Evolutionary conservation across 768 basidiomycete species (phyloP), one percentile per base, ranked within the genome.

Genomic region (Phlebiopsis gigantea): DNA sequence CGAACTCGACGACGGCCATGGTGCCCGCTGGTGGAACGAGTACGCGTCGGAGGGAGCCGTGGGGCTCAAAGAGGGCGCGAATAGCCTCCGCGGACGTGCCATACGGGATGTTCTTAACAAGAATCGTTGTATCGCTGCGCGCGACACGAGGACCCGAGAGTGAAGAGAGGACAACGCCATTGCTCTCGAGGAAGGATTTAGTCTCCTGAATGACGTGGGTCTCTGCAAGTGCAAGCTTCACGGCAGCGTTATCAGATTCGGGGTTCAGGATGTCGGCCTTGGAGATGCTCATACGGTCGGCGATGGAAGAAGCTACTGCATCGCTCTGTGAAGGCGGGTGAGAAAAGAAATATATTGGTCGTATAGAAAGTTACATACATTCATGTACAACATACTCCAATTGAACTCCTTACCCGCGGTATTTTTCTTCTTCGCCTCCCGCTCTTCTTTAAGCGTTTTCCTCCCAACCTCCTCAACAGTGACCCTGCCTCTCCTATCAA

Each of bases 91-190:
- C 70, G 0, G 86, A 81, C 2, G 94, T 96, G 5, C 90, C 93
- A 65, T 89, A 96, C 0, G 97, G 96, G 45, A 99, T 93, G 72
- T 98, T 98, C 75, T 98, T 98, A 60, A 98, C 89, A 17, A 99
- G 80, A 59, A 98, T 85, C 30, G 79, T 83, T 0, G 90, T 95
- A 63, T 88, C 83, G 0, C 93, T 95, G 14, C 82, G 78, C 3
- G 73, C 47, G 12, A 62, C 73, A 12, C 72, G 66, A 12, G 54
- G 46, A 25, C 71, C 71, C 1, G 78, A 75, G 61, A 89, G 85
- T 0, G 83, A 75, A 2, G 81, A 76, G 1, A 89, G 70, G 19
- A 83, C 67, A 56, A 90, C 83, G 15, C 88, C 88, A 56, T 89
- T 83, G 2, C 80, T 77, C 66, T 94, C 91, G 17, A 98, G 82